Evolutionary conservation across 2,329 filamentous ascomycete species (phyloP), one percentile per base, ranked within the genome.

Genomic region (Coniochaeta ligniaria): DNA sequence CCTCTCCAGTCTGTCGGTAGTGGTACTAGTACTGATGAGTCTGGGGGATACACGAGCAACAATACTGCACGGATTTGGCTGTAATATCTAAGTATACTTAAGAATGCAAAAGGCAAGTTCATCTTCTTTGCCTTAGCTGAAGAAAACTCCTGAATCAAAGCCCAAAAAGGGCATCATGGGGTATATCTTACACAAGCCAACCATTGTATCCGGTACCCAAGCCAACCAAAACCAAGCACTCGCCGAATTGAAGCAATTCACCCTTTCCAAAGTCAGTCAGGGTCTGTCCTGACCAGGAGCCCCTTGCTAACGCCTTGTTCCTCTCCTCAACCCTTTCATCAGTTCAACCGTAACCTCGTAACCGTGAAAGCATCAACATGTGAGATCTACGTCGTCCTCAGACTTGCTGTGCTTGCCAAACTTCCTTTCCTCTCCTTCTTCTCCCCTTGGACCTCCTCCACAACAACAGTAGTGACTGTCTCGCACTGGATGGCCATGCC

Each of bases 401-500:
- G 57, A 12, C 58, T 59, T 59, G 33, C 36, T 17, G 57, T 58
- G 50, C 63, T 64, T n/a, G 61, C 59, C 26, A 63, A 57, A 28
- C 64, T 66, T 22, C 60, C 59, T 20, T 61, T 67, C 61, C 54
- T 52, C 47, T 28, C 71, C 67, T 54, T 64, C 59, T n/a, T 70
- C 60, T 61, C 36, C 20, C 72, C 7, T 68, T 66, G 63, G 8
- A 58, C 52, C 45, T 61, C 52, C 58, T 79, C 77, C 0, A 79
- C 72, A 4, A 75, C 73, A 0, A 79, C 74, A 3, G 68, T 74
- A 7, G 76, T 79, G 0, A 78, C 73, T 1, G 75, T 76, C 61
- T 79, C 75, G 68, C 77, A 75, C 64, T 78, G 77, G 17, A 78
- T 78, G 8, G 74, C 72, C 28, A 74, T 68, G 11, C 68, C 67